phyloP scores from a whole-genome alignment of 441 rosid species.

The Mallotus japonicus region DNA sequence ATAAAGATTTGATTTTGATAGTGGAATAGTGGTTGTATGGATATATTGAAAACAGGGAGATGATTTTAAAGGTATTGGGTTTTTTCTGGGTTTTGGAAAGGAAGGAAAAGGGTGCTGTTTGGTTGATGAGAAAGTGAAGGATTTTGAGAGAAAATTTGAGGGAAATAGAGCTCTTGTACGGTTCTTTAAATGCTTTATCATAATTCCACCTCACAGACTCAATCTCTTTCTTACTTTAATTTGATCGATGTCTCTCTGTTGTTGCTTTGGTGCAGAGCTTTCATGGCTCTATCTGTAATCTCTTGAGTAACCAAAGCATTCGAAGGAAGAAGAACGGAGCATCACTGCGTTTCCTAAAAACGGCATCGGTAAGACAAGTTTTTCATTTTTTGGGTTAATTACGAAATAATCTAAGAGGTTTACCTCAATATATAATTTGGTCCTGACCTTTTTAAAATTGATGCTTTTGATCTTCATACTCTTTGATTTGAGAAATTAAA shows the following conservation, averaged over 20 bases:
- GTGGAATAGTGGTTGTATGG: constrained; percentile 17
- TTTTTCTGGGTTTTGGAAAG: constrained; percentile 18
- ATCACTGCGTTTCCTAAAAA: neutral
- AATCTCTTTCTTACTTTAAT: neutral
- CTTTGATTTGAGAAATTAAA: too few relatives aligned
- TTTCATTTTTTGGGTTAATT: neutral
- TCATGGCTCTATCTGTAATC: constrained; percentile 4
- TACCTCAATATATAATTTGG: too few relatives aligned
- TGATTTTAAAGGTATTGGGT: constrained; percentile 5
- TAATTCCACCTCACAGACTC: constrained; percentile 1
- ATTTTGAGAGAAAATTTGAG: constrained; percentile 25
- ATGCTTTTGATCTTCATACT: too few relatives aligned
- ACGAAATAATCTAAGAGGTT: too few relatives aligned
- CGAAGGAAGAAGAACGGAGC: neutral
- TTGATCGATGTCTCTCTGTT: neutral
- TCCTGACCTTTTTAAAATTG: too few relatives aligned
- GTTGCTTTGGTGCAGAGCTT: neutral
- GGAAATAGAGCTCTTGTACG: neutral
- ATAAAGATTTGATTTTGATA: constrained; percentile 39
- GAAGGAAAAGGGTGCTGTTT: constrained; percentile 23
- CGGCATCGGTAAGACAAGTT: neutral
- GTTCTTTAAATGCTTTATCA: constrained; percentile 24
- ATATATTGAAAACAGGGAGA: constrained; percentile 7
- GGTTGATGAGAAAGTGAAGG: constrained; percentile 36
- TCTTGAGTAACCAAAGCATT: neutral